These are phyloP conservation scores for Microbotryum intermedium DNA, from an alignment of 1,284 basidiomycete species.

Conservation along the genomic window DNA sequence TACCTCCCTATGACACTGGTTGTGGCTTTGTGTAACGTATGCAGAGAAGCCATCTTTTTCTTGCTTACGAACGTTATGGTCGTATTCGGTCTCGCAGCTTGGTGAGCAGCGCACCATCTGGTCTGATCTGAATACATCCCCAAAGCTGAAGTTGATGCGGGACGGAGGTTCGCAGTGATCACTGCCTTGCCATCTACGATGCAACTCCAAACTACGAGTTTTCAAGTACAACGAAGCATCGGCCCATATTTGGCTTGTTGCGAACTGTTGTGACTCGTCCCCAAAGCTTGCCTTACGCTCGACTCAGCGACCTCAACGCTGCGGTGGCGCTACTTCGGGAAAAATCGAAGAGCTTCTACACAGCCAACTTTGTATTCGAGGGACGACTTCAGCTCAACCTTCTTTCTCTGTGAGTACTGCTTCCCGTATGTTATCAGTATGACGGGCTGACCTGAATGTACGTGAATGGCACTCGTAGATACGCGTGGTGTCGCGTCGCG, in stretches of 20 bases:
- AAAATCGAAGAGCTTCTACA: conserved; percentile 32
- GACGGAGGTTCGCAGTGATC: conserved; percentile 6
- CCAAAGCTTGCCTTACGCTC: conserved; percentile 2
- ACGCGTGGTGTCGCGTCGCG: conserved; percentile 34
- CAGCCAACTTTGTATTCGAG: conserved; percentile 31
- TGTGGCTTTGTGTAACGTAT: not conserved
- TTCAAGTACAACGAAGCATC: too few relatives aligned
- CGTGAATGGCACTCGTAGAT: not conserved
- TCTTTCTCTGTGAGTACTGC: conserved; percentile 22
- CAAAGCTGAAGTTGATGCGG: not conserved
- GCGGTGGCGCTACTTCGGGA: conserved; percentile 24
- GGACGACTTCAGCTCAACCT: conserved; percentile 25
- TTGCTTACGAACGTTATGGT: conserved; percentile 35
- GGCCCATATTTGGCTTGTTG: not conserved
- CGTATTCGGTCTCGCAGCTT: conserved; percentile 31
- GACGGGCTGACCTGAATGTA: too few relatives aligned
- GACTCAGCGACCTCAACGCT: conserved; percentile 17
- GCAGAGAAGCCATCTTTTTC: conserved; percentile 36
- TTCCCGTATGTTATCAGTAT: not conserved
- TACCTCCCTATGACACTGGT: too few relatives aligned
- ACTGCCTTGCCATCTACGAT: conserved; percentile 20
- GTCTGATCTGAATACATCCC: not conserved
- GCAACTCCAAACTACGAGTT: not conserved
- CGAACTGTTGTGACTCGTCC: too few relatives aligned
- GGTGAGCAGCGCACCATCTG: conserved; percentile 10